Evolutionary conservation across 2,329 filamentous ascomycete genomes (phyloP).

Genomic region (Cladosporium velox): DNA sequence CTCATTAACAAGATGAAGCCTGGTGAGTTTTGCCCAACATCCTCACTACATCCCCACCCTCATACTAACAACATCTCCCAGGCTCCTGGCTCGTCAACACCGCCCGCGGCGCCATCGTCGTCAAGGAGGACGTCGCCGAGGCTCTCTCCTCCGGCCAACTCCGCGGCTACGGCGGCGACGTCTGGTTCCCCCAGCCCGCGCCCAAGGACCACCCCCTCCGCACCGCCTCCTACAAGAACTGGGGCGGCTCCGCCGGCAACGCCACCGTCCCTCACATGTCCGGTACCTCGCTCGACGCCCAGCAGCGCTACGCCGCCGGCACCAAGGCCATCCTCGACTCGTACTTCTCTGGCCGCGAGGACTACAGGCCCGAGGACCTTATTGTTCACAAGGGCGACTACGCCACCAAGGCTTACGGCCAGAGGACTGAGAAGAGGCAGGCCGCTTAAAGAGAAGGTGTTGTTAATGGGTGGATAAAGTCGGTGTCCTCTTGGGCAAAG

Average conservation of each 20-base stretch:
- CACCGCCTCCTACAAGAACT: slow-evolving; percentile 81
- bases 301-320: slow-evolving; percentile 64
- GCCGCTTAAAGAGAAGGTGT: not conserved
- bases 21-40: slow-evolving; percentile 55
- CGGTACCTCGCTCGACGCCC: slow-evolving; percentile 95
- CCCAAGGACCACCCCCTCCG: slow-evolving; percentile 91
- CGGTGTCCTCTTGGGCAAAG: not conserved
- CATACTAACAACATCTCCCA: slow-evolving; percentile 38
- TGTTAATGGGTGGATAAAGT: not conserved
- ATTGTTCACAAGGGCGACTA: slow-evolving; percentile 91
- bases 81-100: slow-evolving; percentile 98
- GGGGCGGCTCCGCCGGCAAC: slow-evolving; percentile 78
- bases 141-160: slow-evolving; percentile 91
- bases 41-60: not conserved
- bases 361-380: slow-evolving; percentile 87
- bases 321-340: slow-evolving; percentile 87
- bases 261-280: slow-evolving; percentile 99
- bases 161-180: slow-evolving; percentile 82
- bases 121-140: slow-evolving; percentile 97
- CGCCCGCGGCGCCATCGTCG: slow-evolving; percentile 95
- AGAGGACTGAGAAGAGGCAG: slow-evolving; percentile 47
- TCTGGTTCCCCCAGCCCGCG: slow-evolving; percentile 98
- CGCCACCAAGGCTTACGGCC: slow-evolving; percentile 89
- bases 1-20: slow-evolving; percentile 99
- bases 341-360: slow-evolving; percentile 83